phyloP scores from a whole-genome alignment of 805 yeast genomes.

The Saturnispora hagleri region DNA sequence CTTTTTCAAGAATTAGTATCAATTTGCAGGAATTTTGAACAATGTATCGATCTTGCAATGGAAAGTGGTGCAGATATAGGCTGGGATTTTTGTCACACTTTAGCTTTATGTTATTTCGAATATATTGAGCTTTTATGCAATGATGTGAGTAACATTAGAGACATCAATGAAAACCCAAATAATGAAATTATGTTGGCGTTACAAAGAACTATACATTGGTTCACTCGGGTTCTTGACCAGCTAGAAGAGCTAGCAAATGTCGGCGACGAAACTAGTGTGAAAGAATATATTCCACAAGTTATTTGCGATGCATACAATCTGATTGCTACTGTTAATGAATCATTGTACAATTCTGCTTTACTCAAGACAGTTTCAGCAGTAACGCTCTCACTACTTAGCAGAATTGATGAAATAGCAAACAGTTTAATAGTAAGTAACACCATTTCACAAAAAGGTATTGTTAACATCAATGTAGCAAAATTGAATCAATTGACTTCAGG shows the following conservation, averaged over 20 bases:
- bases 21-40: slow-evolving; percentile 33
- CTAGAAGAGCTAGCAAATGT: not conserved
- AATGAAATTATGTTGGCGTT: slow-evolving; percentile 5
- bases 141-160: slow-evolving; percentile 2
- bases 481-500: slow-evolving; percentile 25
- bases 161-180: not conserved
- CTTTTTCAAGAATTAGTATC: slow-evolving; percentile 32
- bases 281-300: slow-evolving; percentile 17
- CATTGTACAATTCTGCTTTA: slow-evolving; percentile 10
- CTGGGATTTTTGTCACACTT: slow-evolving; percentile 38
- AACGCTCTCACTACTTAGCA: slow-evolving; percentile 6
- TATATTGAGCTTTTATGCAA: slow-evolving; percentile 29
- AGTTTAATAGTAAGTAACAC: not conserved
- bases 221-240: slow-evolving; percentile 8
- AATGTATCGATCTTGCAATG: slow-evolving; percentile 24
- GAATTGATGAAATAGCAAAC: slow-evolving; percentile 14
- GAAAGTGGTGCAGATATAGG: slow-evolving; percentile 16
- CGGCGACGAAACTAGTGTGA: not conserved
- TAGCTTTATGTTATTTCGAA: slow-evolving; percentile 39
- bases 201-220: slow-evolving; percentile 17
- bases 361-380: not conserved
- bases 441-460: slow-evolving; percentile 12
- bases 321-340: slow-evolving; percentile 22
- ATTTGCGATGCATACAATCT: slow-evolving; percentile 22
- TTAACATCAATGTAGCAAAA: slow-evolving; percentile 28